Evolutionary conservation across 805 yeast species (phyloP).

Genomic region (Candida chauliodis): DNA sequence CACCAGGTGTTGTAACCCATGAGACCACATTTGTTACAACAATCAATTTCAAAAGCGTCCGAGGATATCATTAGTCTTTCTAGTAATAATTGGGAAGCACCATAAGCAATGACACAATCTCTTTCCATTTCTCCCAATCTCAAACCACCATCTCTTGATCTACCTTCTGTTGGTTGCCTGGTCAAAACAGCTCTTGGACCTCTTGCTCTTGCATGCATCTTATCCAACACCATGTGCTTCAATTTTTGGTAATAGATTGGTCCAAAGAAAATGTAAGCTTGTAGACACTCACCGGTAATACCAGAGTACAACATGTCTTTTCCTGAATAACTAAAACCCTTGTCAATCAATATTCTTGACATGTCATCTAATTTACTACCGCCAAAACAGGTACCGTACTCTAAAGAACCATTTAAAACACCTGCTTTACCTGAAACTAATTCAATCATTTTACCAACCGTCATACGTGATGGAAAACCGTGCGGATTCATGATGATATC

Average conservation of each 20-base stretch:
- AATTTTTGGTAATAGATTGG: constrained; percentile 97
- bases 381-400: constrained; percentile 98
- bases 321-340: constrained; percentile 93
- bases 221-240: constrained; percentile 98
- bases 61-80: constrained; percentile 96
- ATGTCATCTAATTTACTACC: constrained; percentile 95
- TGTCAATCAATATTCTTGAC: constrained; percentile 83
- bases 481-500: constrained; percentile 99
- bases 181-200: constrained; percentile 98
- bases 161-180: constrained; percentile 98
- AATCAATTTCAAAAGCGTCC: constrained; percentile 96
- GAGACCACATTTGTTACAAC: constrained; percentile 89
- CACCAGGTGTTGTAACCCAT: constrained; percentile 99
- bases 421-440: constrained; percentile 97
- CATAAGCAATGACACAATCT: constrained; percentile 98
- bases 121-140: constrained; percentile 99
- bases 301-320: constrained; percentile 98
- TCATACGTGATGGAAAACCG: constrained; percentile 99
- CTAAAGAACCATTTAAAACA: constrained; percentile 83
- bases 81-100: constrained; percentile 90
- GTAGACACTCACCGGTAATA: constrained; percentile 94
- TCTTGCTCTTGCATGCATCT: constrained; percentile 99
- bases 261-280: constrained; percentile 97
- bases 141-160: constrained; percentile 98
- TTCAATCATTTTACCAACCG: constrained; percentile 98